Conservation (phyloP, 805 yeast genomes). For the Barnettozyma siamensis region DNA sequence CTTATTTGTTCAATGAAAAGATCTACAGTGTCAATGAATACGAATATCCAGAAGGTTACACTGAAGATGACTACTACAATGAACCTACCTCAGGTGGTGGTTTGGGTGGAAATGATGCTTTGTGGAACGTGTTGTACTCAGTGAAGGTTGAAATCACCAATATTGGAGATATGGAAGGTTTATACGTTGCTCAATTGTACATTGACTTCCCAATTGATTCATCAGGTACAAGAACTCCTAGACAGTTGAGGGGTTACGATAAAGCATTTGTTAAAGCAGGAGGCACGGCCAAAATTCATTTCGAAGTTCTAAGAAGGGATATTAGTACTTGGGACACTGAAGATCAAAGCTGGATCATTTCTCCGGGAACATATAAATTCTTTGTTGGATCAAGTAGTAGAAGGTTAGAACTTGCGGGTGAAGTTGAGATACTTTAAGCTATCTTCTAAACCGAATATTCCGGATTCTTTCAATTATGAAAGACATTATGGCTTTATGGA, state of each 20-base stretch:
- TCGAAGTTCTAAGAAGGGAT: slow-evolving; percentile 46
- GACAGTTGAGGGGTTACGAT: slow-evolving; percentile 51
- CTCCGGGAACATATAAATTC: slow-evolving; percentile 47
- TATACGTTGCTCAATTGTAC: slow-evolving; percentile 47
- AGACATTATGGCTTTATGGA: no score
- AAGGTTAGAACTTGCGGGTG: slow-evolving; percentile 40
- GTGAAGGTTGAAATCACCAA: slow-evolving; percentile 43
- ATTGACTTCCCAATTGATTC: slow-evolving; percentile 38
- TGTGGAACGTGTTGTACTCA: slow-evolving; percentile 47
- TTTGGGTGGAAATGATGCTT: slow-evolving; percentile 53
- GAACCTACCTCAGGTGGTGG: slow-evolving; percentile 40
- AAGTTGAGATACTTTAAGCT: slow-evolving; percentile 22
- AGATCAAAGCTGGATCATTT: slow-evolving; percentile 53
- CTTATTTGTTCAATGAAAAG: slow-evolving; percentile 36
- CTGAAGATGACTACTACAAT: slow-evolving; percentile 25
- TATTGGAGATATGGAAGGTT: slow-evolving; percentile 41
- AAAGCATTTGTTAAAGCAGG: slow-evolving; percentile 44
- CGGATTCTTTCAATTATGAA: no score
- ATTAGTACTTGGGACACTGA: slow-evolving; percentile 51
- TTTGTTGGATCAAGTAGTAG: slow-evolving; percentile 46
- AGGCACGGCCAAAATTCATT: slow-evolving; percentile 31
- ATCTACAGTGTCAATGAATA: slow-evolving; percentile 26
- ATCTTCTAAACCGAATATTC: no score
- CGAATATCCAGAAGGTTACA: slow-evolving; percentile 33
- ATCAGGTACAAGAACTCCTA: slow-evolving; percentile 43